A percentile compares a stretch with the other conserved stretches of the same genome.
These are phyloP conservation scores for Penicillium longicatenatum DNA, from an alignment of 495 filamentous ascomycete species.

Conservation along the genomic window DNA sequence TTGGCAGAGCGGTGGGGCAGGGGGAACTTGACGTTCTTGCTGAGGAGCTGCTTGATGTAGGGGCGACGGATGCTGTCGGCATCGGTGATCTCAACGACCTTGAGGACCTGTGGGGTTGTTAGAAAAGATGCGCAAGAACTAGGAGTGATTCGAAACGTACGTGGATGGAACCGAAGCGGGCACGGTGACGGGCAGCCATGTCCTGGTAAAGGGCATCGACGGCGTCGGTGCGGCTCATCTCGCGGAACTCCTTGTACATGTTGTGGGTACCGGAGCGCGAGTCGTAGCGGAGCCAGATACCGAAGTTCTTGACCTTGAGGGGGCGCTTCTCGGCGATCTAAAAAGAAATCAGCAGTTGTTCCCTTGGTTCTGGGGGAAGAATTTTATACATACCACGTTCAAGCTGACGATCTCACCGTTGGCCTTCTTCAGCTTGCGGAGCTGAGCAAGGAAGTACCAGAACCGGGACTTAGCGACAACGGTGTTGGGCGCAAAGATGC, in stretches of 20 bases:
- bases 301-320: conserved; percentile 99
- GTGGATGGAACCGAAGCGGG: conserved; percentile 96
- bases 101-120: conserved; percentile 76
- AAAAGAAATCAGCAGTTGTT: conserved; percentile 21
- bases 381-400: conserved; percentile 75
- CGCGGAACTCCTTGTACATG: conserved; percentile 99
- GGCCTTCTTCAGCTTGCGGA: conserved; percentile 99
- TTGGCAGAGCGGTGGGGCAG: conserved; percentile 92
- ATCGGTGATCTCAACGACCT: conserved; percentile 96
- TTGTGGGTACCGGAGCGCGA: conserved; percentile 99
- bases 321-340: conserved; percentile 98
- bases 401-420: conserved; percentile 97
- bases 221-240: conserved; percentile 91
- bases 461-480: conserved; percentile 99
- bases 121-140: conserved; percentile 16
- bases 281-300: conserved; percentile 99
- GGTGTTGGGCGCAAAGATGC: conserved; percentile 96
- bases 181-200: conserved; percentile 97
- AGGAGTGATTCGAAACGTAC: conserved; percentile 57
- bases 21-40: conserved; percentile 95
- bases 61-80: conserved; percentile 89
- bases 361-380: neutral
- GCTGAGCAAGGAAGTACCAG: conserved; percentile 99
- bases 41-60: conserved; percentile 97
- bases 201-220: conserved; percentile 98